Evolutionary conservation across 768 basidiomycete species (phyloP), one percentile per base, ranked within the genome.

Genomic region (Lactifluus rugatus): DNA sequence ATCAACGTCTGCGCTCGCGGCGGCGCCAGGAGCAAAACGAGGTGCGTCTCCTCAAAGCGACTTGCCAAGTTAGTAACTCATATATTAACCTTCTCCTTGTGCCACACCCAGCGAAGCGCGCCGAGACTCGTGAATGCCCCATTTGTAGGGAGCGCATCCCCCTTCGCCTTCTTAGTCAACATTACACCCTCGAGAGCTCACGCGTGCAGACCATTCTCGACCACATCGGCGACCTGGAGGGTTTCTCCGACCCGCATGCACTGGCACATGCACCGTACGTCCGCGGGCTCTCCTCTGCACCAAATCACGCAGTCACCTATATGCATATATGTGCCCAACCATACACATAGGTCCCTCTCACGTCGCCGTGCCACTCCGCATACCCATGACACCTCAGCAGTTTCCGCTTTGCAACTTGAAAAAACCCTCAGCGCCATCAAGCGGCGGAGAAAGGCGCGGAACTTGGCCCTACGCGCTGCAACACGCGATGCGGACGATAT

Each of bases 41-140:
- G 54, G 59, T 61, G 39, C 10, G 51, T 39, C 47, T 19, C 25
- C n/a, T n/a, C n/a, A n/a, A n/a, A n/a, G n/a, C n/a, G n/a, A n/a
- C n/a, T n/a, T n/a, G n/a, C n/a, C n/a, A n/a, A n/a, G n/a, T n/a
- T n/a, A n/a, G n/a, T n/a, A n/a, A n/a, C n/a, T n/a, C n/a, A n/a
- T n/a, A n/a, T n/a, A n/a, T n/a, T n/a, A n/a, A n/a, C n/a, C n/a
- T n/a, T n/a, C 26, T 14, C 1, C 26, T 28, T 26, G 19, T 8
- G 16, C n/a, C 41, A 32, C 4, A 14, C 34, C 10, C 57, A 88
- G 86, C 76, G 3, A 87, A 82, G 68, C 81, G 84, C 45, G 87
- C 84, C 17, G 87, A 89, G 67, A 91, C 86, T 2, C 76, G 82
- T 57, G 74, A 74, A 58, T 92, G 89, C 66, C 89, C 89, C 1